These are phyloP conservation scores for Podospora pseudocomata DNA, from an alignment of 495 filamentous ascomycete genomes.

Conservation along the genomic window DNA sequence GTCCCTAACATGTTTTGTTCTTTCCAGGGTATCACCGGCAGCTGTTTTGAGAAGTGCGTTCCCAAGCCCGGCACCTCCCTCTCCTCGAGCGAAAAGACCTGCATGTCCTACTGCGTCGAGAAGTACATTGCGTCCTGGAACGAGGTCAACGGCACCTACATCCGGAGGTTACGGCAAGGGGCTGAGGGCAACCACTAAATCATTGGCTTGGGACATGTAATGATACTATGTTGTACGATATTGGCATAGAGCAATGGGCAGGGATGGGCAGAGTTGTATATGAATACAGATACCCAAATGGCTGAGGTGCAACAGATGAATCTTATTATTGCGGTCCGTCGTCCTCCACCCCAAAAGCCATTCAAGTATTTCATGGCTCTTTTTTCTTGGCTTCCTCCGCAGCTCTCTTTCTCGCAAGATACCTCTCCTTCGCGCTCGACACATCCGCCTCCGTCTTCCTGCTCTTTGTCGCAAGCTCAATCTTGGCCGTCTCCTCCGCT, in stretches of 20 bases:
- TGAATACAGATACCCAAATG: background rate
- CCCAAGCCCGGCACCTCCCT: conserved; percentile 77
- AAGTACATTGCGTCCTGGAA: conserved; percentile 98
- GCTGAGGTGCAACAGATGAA: background rate
- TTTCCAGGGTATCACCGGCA: conserved; percentile 84
- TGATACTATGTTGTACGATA: conserved; percentile 1
- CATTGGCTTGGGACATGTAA: conserved; percentile 3
- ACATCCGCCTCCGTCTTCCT: conserved; percentile 75
- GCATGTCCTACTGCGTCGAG: conserved; percentile 87
- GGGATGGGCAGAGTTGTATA: background rate
- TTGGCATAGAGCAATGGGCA: background rate
- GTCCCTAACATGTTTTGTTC: conserved; percentile 1
- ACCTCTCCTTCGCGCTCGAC: conserved; percentile 80
- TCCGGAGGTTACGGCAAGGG: conserved; percentile 67
- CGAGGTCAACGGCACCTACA: conserved; percentile 69
- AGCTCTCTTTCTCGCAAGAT: conserved; percentile 77
- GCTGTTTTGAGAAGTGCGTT: conserved; percentile 93
- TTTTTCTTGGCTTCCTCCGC: conserved; percentile 65
- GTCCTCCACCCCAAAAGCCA: background rate
- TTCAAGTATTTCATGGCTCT: conserved; percentile 15
- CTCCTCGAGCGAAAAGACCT: conserved; percentile 67
- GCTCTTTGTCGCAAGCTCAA: conserved; percentile 70
- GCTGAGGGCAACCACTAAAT: conserved; percentile 21
- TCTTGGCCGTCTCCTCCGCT: conserved; percentile 62
- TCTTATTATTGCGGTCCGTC: too few species aligned